phyloP scores from a whole-genome alignment of 2,329 filamentous ascomycete genomes.

The Claviceps sp. region DNA sequence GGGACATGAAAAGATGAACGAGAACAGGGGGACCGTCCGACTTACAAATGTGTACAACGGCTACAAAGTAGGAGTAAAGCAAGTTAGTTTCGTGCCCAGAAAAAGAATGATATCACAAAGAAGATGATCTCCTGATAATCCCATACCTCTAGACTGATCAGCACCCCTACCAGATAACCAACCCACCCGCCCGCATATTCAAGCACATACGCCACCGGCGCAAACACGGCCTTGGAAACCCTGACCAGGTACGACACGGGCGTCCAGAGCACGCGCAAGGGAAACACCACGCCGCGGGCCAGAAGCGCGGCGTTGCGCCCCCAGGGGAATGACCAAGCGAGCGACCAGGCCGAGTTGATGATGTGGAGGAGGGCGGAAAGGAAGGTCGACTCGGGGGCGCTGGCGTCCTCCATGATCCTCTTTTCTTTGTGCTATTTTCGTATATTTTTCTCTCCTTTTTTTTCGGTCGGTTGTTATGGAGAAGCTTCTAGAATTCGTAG shows the following conservation, averaged over 20 bases:
- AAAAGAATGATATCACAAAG: neutral
- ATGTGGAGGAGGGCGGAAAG: conserved; percentile 14
- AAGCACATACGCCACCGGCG: conserved; percentile 3
- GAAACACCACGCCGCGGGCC: conserved; percentile 7
- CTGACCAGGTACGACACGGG: conserved; percentile 1
- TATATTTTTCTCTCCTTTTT: neutral
- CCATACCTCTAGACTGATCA: conserved; percentile 5
- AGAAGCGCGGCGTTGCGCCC: conserved; percentile 12
- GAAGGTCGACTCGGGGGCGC: conserved; percentile 9
- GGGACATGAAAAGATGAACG: no score
- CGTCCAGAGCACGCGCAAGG: conserved; percentile 2
- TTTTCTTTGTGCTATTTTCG: neutral
- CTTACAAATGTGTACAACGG: conserved; percentile 31
- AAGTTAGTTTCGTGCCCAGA: neutral
- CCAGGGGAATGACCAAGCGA: conserved; percentile 19
- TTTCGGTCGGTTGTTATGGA: neutral
- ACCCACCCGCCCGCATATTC: conserved; percentile 3
- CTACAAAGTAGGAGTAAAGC: conserved; percentile 10
- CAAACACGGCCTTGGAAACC: neutral
- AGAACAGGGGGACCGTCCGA: neutral
- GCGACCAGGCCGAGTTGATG: conserved; percentile 14
- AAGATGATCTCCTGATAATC: no score
- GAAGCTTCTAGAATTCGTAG: neutral
- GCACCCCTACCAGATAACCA: neutral
- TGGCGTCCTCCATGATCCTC: conserved; percentile 7